Evolutionary conservation across 129 eudicot genomes (phyloP).

Genomic region (Cynara cardunculus): DNA sequence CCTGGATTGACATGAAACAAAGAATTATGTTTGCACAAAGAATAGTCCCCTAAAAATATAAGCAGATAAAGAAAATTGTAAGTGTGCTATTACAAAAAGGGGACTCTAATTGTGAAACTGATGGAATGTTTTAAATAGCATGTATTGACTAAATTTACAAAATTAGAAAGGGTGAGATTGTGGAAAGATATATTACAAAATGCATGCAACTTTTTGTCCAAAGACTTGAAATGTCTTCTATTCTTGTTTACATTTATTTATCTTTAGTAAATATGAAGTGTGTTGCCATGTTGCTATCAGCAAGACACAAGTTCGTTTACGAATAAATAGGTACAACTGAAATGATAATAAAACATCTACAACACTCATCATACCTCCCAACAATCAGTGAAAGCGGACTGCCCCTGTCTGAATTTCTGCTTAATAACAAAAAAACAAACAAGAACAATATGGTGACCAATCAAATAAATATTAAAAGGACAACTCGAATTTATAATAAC

Average conservation of each 20-base stretch:
- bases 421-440: slow-evolving; percentile 3
- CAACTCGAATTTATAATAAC: background rate
- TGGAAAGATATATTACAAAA: background rate
- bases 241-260: background rate
- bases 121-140: background rate
- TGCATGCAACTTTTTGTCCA: background rate
- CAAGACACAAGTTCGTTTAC: background rate
- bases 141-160: background rate
- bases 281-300: background rate
- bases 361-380: slow-evolving; percentile 56
- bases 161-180: background rate
- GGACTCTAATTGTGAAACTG: background rate
- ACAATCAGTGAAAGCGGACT: slow-evolving; percentile 87
- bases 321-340: background rate
- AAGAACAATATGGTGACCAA: background rate
- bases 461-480: background rate
- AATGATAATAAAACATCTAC: background rate
- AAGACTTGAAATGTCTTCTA: background rate
- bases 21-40: background rate
- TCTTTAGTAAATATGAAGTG: background rate
- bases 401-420: slow-evolving; percentile 61
- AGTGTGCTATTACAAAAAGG: slow-evolving; percentile 13
- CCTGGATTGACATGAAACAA: background rate
- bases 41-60: background rate
- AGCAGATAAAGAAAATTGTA: background rate